phyloP scores from a whole-genome alignment of 2,329 filamentous ascomycete species.

The Raffaelea albimanens region DNA sequence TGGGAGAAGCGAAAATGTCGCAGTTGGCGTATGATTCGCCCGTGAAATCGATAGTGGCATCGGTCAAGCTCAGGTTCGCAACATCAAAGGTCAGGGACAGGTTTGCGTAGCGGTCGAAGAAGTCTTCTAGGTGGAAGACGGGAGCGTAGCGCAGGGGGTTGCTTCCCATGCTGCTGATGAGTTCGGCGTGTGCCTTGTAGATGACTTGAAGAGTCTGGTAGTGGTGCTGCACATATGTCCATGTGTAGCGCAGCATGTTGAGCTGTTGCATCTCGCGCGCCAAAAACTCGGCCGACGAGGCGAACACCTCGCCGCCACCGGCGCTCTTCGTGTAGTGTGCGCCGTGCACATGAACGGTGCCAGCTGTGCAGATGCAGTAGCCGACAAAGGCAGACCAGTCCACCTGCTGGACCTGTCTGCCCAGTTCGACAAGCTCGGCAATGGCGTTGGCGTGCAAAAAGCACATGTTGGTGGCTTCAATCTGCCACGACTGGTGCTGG shows the following conservation, averaged over 20 bases:
- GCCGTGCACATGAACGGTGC: constrained; percentile 81
- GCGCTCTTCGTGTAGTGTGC: constrained; percentile 60
- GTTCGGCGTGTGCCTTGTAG: constrained; percentile 67
- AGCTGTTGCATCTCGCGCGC: constrained; percentile 73
- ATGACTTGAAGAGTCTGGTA: constrained; percentile 69
- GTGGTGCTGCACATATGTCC: constrained; percentile 73
- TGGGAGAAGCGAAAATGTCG: constrained; percentile 36
- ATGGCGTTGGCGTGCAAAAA: constrained; percentile 82
- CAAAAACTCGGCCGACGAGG: constrained; percentile 57
- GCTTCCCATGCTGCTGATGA: constrained; percentile 62
- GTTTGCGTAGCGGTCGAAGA: constrained; percentile 69
- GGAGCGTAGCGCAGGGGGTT: constrained; percentile 66
- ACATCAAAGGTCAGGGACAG: constrained; percentile 59
- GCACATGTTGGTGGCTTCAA: constrained; percentile 81
- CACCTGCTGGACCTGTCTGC: constrained; percentile 61
- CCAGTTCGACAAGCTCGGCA: constrained; percentile 70
- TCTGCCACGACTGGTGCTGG: constrained; percentile 87
- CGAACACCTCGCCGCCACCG: constrained; percentile 43
- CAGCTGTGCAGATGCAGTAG: constrained; percentile 78
- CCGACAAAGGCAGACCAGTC: constrained; percentile 84
- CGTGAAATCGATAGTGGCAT: constrained; percentile 50
- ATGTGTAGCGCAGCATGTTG: constrained; percentile 62
- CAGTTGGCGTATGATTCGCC: constrained; percentile 36
- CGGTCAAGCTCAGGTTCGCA: constrained; percentile 61
- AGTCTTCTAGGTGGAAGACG: constrained; percentile 78